Base-by-base conservation (phyloP, 768 basidiomycete species). In the Neoboletus brunneissimus region DNA sequence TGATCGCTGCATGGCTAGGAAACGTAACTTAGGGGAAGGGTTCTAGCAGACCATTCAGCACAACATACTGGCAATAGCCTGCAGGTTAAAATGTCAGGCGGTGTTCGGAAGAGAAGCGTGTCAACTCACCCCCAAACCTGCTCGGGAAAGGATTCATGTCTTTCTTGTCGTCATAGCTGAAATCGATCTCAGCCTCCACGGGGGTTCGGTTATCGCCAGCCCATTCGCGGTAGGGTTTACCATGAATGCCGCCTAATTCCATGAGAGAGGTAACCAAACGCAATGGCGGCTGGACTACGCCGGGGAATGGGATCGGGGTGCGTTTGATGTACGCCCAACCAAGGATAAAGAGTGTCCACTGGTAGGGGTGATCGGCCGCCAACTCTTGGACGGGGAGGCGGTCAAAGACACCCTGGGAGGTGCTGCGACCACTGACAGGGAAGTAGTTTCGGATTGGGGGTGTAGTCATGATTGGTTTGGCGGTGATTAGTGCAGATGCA, bases 11-110 rank as follows among this genome's bases (percentile, higher is more conserved):
- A 40, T 67, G 67, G 46, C 67, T 67, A 29, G 27, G 51, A 32
- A 42, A 20, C 9, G 4, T 18, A 8, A 5, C 48, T 35, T 8
- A 55, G 46, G 22, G 35, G 32, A 20, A 23, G 23, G 18, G n/a
- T 38, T 8, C 10, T 2, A 18, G 9, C 12, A 34, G 20, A 22
- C 7, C 6, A 9, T 31, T 29, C 23, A 41, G 2, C 1, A 23
- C 4, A 48, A 56, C 67, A 48, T 59, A 67, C 67, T 67, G 63
- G 67, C 67, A 67, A 22, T 67, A 67, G 5, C 67, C 67, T 67
- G 34, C n/a, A 32, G 37, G 29, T 46, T 23, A 42, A 49, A 16
- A 10, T 23, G 23, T 42, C 9, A 23, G 25, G 13, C 31, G 2
- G 29, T 20, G 8, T 13, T 43, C 40, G 11, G 18, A 43, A 41